Conservation (phyloP, 2,329 filamentous ascomycete genomes). For the Leptodontidium sp. region DNA sequence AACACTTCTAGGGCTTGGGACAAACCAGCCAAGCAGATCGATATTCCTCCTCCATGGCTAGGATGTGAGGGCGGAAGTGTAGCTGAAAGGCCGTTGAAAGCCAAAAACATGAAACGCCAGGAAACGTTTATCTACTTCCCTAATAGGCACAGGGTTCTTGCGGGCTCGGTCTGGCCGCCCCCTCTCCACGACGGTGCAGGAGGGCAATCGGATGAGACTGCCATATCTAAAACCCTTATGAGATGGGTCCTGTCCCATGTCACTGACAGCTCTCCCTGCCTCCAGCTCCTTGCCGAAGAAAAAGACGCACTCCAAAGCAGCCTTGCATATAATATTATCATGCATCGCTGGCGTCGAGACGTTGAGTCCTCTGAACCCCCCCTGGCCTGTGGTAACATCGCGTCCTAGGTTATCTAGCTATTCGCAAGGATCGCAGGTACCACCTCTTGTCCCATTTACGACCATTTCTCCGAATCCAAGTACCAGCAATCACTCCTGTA, state of each 20-base stretch:
- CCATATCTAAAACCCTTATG: conserved; percentile 29
- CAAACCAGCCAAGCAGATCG: not conserved
- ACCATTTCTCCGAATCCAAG: conserved; percentile 29
- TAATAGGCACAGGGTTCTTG: conserved; percentile 26
- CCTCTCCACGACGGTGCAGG: not conserved
- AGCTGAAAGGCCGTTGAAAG: conserved; percentile 26
- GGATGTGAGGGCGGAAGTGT: conserved; percentile 16
- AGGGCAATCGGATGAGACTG: conserved; percentile 31
- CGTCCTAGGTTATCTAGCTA: conserved; percentile 22
- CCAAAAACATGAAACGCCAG: conserved; percentile 33
- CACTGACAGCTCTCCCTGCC: conserved; percentile 14
- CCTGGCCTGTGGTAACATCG: conserved; percentile 27
- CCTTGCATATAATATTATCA: conserved; percentile 38
- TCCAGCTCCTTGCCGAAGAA: conserved; percentile 23
- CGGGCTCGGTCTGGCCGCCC: conserved; percentile 17
- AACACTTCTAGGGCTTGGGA: conserved; percentile 5
- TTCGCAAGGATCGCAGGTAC: conserved; percentile 40
- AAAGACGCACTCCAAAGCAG: conserved; percentile 23
- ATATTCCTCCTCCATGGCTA: not conserved
- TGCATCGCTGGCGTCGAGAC: conserved; percentile 35
- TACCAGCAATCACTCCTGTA: conserved; percentile 27
- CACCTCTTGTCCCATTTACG: conserved; percentile 40
- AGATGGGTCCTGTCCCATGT: conserved; percentile 19
- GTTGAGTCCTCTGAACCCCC: conserved; percentile 31
- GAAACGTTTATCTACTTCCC: conserved; percentile 32